Base-by-base conservation (phyloP, 2,329 filamentous ascomycete species). In the Neoscytalidium dimidiatum region DNA sequence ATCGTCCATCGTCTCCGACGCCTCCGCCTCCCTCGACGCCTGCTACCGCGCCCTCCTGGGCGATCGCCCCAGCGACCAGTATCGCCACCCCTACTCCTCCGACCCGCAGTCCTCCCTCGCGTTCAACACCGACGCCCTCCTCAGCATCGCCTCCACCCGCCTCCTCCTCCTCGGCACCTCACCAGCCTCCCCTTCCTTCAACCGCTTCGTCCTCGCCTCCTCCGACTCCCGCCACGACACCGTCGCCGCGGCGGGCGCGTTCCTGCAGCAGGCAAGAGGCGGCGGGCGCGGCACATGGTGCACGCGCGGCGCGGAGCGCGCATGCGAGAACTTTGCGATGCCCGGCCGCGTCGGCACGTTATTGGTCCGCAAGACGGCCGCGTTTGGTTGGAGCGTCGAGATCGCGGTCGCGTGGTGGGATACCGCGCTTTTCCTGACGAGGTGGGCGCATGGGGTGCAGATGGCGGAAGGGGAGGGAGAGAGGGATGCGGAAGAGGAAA, bases 351-450 rank as follows among this genome's bases (percentile, higher is more conserved):
- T 71, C 26, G 73, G 74, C 14, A 69, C 69, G 49, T 53, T 71
- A 53, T 68, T 76, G 3, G 64, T 73, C 14, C 68, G 70, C 46
- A 77, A 76, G 68, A 76, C 73, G 23, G 73, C 72, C 9, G 71
- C 73, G 33, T 69, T 76, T 21, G 71, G 67, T 7, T 76, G 73
- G 71, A 74, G 73, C 48, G 56, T 77, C 43, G 75, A 76, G 65
- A 74, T 76, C 63, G 74, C 75, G 17, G 67, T 75, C 49, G 71
- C 74, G 8, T 73, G 68, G 28, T 78, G 75, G 75, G 75, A 76
- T 41, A 66, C 52, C 72, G 72, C 73, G 3, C 51, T 76, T 3
- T 71, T 76, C 58, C 68, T 74, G 17, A 73, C 73, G 2, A 76
- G 75, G 68, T 76, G 74, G 74, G 69, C 75, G 7, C 72, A 76